Evolutionary conservation across 2,329 filamentous ascomycete genomes (phyloP), one percentile per base, ranked within the genome.

Genomic region (Diaporthe citri): DNA sequence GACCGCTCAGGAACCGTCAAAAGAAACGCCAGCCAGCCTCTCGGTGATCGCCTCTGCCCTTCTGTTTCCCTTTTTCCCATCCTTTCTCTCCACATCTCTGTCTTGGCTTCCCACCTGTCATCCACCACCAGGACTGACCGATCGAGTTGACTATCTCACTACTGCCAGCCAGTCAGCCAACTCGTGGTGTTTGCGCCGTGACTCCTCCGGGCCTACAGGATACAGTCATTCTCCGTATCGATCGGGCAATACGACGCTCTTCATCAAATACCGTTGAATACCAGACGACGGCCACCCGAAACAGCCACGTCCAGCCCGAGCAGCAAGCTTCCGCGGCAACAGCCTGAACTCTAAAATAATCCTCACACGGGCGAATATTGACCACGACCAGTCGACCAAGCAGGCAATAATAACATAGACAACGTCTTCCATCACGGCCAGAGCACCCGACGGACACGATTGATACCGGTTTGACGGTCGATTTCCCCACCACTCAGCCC

Each of bases 391-490:
- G 56, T 39, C 34, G 13, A 41, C 12, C 34, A 25, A 15, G 36
- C 36, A 3, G 22, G 2, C 28, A 51, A 34, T 9, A 51, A 51
- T 20, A 55, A 28, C 8, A n/a, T n/a, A 17, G 1, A 12, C 62
- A 25, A 20, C 46, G 4, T 39, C 62, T 36, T 51, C 64, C 43
- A 67, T 25, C 64, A 52, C 64, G 64, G 64, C 64, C 52, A 67
- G 64, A 17, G 22, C 20, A 3, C 15, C 31, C 22, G 25, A 67
- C 64, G 64, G 64, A 15, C 52, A 67, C 46, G 8, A 25, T 52
- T 67, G 46, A 52, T 67, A 67, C 64, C 64, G 64, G 64, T 67
- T 67, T 67, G 64, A 67, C 64, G 39, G 31, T 67, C 28, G 46
- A 52, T 52, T 67, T 52, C 46, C 15, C 64, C 46, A 67, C 64